Evolutionary conservation across 2,329 filamentous ascomycete species (phyloP).

Genomic region (Didymella arachidicola): DNA sequence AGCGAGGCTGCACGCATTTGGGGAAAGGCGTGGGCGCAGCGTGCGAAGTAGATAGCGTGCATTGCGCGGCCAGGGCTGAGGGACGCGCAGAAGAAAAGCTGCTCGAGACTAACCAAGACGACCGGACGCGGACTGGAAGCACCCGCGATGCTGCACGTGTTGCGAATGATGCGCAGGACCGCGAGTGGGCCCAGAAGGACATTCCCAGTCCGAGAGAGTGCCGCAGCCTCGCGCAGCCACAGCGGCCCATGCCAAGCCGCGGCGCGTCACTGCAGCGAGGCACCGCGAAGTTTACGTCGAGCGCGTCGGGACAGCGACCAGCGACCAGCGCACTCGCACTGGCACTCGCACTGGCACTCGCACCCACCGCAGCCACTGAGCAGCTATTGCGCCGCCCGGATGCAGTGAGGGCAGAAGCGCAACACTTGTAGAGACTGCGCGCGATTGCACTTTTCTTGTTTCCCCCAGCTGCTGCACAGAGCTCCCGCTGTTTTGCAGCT

Average conservation of each 20-base stretch:
- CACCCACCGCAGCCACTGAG: neutral
- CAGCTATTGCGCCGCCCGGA: too few relatives aligned
- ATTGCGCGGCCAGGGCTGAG: conserved; percentile 2
- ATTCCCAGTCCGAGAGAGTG: neutral
- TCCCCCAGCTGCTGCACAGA: conserved; percentile 5
- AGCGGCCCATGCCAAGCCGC: conserved; percentile 21
- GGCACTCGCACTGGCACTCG: neutral
- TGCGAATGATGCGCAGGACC: conserved; percentile 4
- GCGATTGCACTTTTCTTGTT: conserved; percentile 10
- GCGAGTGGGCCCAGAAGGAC: neutral
- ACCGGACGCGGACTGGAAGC: neutral
- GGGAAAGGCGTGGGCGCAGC: neutral
- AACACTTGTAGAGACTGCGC: conserved; percentile 8
- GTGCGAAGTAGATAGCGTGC: neutral
- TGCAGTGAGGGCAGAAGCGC: neutral
- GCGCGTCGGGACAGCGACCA: conserved; percentile 19
- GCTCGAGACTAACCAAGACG: neutral
- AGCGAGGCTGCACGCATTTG: neutral
- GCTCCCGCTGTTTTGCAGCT: neutral
- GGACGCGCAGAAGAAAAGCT: neutral
- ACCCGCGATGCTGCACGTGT: neutral
- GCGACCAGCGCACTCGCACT: neutral
- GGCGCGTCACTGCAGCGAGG: conserved; percentile 28
- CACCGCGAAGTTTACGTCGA: conserved; percentile 25
- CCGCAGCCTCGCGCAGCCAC: neutral